Base-by-base conservation (phyloP, 495 filamentous ascomycete genomes). In the Penicillium simplicissimum region DNA sequence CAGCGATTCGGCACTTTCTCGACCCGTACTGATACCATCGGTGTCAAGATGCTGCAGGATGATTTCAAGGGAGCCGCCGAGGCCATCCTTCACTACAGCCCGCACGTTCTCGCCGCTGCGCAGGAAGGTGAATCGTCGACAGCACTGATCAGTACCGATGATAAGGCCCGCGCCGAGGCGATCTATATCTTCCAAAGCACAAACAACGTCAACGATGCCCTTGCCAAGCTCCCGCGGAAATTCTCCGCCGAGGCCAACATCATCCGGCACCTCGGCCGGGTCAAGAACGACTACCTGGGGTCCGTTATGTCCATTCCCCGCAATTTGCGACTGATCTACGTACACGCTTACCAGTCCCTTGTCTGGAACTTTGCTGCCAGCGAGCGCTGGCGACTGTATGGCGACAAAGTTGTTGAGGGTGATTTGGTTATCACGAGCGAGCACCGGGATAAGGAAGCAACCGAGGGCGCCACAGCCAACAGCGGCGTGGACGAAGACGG, bases 321-420 rank as follows among this genome's bases (percentile, higher is more conserved):
- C 2, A 88, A 89, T 38, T 81, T 97, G 74, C 86, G 90, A 15
- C 81, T 91, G 37, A 97, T 98, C 90, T 98, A 98, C 65, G 87
- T 96, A 13, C 95, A 98, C 66, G 95, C 96, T 31, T 97, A 96
- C 75, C 95, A 98, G 71, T 93, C 89, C 6, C 82, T 92, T 10
- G 88, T 98, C 9, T 98, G 93, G 93, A 98, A 98, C 76, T 78
- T 82, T 58, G 91, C 87, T 25, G 92, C 84, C 14, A 87, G 88
- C 57, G 87, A 87, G 65, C 89, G 95, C 58, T 95, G 86, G 90
- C 85, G 84, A 42, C 78, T 80, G 19, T 90, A 86, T 69, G 92
- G 88, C 17, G 69, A 78, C 36, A 77, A 81, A 57, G 89, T 96
- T 9, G 80, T 97, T 25, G 87, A 90, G 63, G 95, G 95, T 10